phyloP scores from a whole-genome alignment of 2,329 filamentous ascomycete species.

The Periglandula ipomoeae region DNA sequence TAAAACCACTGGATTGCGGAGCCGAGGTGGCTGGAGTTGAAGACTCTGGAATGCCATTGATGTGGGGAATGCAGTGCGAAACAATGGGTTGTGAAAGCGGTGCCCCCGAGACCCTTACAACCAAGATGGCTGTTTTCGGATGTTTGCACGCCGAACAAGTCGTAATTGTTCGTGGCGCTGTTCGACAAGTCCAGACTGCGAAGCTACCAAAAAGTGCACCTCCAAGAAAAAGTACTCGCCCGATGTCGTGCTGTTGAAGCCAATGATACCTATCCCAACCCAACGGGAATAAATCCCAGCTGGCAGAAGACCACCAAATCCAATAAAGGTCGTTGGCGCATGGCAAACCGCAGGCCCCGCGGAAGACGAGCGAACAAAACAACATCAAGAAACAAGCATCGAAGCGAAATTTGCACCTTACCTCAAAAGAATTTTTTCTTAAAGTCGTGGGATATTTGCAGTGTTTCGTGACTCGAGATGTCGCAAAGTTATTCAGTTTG shows the following conservation, averaged over 20 bases:
- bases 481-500: constrained; percentile 5
- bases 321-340: no score
- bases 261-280: no score
- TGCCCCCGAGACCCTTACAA: neutral
- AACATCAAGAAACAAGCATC: no score
- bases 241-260: no score
- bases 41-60: constrained; percentile 1
- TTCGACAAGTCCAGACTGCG: no score
- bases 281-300: no score
- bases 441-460: neutral
- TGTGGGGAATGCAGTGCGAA: neutral
- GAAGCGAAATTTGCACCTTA: neutral
- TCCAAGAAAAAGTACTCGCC: no score
- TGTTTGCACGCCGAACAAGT: neutral
- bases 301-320: no score
- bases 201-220: no score
- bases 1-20: constrained; percentile 1
- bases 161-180: neutral
- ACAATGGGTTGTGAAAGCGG: neutral
- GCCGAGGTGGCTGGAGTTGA: neutral
- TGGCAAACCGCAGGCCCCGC: no score
- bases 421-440: neutral
- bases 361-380: no score
- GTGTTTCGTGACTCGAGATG: neutral
- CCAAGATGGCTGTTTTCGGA: neutral